Evolutionary conservation across 371 early-diverging fungal species (phyloP), one percentile per base, ranked within the genome.

Genomic region (Mucor mucedo): DNA sequence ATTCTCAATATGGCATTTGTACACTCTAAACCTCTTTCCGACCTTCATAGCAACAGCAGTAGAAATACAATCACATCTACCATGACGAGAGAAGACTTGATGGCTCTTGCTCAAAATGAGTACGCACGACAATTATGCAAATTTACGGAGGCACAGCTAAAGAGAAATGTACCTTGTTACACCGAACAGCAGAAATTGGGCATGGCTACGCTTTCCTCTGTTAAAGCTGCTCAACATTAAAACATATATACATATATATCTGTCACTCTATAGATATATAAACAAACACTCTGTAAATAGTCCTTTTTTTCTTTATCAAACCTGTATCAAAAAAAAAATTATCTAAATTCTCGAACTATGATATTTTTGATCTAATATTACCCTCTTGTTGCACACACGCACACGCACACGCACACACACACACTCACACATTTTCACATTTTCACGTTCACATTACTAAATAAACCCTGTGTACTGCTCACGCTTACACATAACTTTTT

Each of bases 61-160:
- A 54, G 45, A 8, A 54, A 30, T 13, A 50, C 13, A 30, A 33
- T 53, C 3, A 55, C 48, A 42, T 28, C 60, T 30, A 61, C 68
- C 27, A 38, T 72, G 45, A 62, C 66, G 39, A 63, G 77, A 61
- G 72, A 77, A 28, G 68, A 77, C 50, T 40, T 77, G 2, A 42
- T 77, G 50, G 55, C 60, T 7, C 60, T 78, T 65, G 79, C 79
- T 39, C 68, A 72, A 57, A 60, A 66, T 27, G 79, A 78, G 62
- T 78, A 78, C 50, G 79, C 79, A 35, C 60, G 79, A 57, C 79
- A 78, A 58, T 58, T 78, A 40, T 60, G 69, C 55, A 69, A 70
- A 57, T 75, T 65, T 40, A 78, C 79, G 21, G 63, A 70, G 61
- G 71, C 73, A 35, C 79, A 75, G 49, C 47, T 78, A 14, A 63